Evolutionary conservation across 345 rosid genomes (phyloP).

Genomic region (Noccaea caerulescens): DNA sequence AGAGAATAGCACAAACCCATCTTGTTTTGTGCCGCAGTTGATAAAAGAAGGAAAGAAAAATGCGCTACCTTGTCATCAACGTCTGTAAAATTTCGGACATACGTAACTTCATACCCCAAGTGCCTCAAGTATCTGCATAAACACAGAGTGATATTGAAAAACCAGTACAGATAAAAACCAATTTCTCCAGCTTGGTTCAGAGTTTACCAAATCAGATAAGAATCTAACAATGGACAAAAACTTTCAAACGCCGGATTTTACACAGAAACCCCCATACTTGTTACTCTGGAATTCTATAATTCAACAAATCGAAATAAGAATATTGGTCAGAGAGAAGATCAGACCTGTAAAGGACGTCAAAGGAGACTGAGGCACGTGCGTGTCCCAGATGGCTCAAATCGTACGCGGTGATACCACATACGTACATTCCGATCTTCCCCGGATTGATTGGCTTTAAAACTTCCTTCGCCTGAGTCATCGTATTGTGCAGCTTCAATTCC

Average conservation of each 20-base stretch:
- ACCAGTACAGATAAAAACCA: too few relatives aligned
- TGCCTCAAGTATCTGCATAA: conserved; percentile 68
- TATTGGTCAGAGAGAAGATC: background rate
- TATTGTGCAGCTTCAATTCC: background rate
- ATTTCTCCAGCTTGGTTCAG: too few relatives aligned
- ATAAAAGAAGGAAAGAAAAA: background rate
- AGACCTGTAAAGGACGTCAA: conserved; percentile 81
- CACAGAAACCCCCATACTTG: background rate
- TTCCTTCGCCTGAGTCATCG: background rate
- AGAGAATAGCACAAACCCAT: background rate
- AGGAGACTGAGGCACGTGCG: conserved; percentile 85
- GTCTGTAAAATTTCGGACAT: conserved; percentile 86
- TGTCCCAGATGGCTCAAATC: conserved; percentile 86
- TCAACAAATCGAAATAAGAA: too few relatives aligned
- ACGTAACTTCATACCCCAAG: conserved; percentile 74
- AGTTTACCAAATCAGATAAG: background rate
- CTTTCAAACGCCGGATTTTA: too few relatives aligned
- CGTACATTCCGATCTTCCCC: background rate
- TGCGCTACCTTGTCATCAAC: conserved; percentile 84
- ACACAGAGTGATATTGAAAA: background rate
- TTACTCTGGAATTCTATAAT: too few relatives aligned
- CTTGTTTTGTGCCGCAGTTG: too few relatives aligned
- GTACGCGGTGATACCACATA: background rate
- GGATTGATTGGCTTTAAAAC: background rate
- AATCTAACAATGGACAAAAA: too few relatives aligned